These are phyloP conservation scores for Knufia fluminis DNA, from an alignment of 2,329 filamentous ascomycete genomes.

Conservation along the genomic window DNA sequence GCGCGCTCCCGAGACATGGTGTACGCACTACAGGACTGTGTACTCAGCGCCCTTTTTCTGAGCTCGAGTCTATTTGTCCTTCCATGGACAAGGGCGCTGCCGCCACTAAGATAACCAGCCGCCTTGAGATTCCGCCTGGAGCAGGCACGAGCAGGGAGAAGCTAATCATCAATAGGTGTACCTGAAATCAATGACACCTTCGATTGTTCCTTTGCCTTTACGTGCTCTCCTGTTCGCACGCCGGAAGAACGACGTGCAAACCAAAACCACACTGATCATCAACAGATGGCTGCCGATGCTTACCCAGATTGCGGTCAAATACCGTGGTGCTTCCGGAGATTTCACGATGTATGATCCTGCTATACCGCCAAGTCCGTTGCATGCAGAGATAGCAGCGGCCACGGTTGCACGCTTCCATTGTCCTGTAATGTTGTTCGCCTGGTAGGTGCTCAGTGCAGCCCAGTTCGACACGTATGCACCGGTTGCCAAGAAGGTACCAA, in stretches of 20 bases:
- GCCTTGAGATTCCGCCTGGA: too few relatives aligned
- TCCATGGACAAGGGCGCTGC: too few relatives aligned
- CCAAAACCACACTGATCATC: conserved; percentile 20
- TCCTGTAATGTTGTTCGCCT: conserved; percentile 53
- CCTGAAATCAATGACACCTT: conserved; percentile 18
- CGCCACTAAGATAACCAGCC: too few relatives aligned
- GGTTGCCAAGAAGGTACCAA: conserved; percentile 57
- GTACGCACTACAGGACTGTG: too few relatives aligned
- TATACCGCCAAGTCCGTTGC: conserved; percentile 55
- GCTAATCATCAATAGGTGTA: conserved; percentile 20
- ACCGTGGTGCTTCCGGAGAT: conserved; percentile 51
- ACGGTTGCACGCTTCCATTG: conserved; percentile 59
- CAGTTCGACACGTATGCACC: conserved; percentile 62
- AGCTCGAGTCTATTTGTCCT: too few relatives aligned
- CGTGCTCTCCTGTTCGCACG: conserved; percentile 16
- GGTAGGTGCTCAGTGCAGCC: conserved; percentile 56
- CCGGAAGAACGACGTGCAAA: conserved; percentile 20
- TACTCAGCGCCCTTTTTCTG: too few relatives aligned
- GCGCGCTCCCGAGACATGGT: too few relatives aligned
- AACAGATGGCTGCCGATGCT: conserved; percentile 43
- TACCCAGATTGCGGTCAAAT: conserved; percentile 58
- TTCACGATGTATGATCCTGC: conserved; percentile 59
- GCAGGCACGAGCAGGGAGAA: background rate
- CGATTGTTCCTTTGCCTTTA: conserved; percentile 14
- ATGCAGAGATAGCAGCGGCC: conserved; percentile 50